These are phyloP conservation scores for Pseudogymnoascus sp. DNA, from an alignment of 2,329 filamentous ascomycete species.

Conservation along the genomic window DNA sequence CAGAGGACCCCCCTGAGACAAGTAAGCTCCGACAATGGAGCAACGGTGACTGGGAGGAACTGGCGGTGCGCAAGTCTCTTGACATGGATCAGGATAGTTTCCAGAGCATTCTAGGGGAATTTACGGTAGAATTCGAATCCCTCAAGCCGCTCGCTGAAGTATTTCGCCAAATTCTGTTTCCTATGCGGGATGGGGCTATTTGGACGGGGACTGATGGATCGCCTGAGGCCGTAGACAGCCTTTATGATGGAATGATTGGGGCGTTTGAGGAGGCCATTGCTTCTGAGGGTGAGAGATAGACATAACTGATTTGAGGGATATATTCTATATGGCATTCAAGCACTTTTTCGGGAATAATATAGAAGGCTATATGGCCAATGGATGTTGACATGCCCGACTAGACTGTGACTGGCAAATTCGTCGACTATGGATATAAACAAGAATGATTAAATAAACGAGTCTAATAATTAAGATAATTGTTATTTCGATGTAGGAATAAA, in stretches of 20 bases:
- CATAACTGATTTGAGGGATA: background rate
- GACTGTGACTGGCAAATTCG: too few species aligned
- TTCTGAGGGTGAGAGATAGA: background rate
- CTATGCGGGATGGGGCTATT: slow-evolving; percentile 13
- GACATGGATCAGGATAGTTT: slow-evolving; percentile 18
- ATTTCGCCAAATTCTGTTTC: slow-evolving; percentile 18
- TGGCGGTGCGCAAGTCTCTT: slow-evolving; percentile 17
- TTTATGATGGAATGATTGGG: slow-evolving; percentile 18
- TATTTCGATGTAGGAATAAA: background rate
- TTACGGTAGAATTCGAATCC: slow-evolving; percentile 15
- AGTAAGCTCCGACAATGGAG: slow-evolving; percentile 20
- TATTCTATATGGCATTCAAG: background rate
- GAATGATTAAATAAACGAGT: too few species aligned
- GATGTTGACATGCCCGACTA: too few species aligned
- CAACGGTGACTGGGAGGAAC: slow-evolving; percentile 14
- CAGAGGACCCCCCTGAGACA: slow-evolving; percentile 13
- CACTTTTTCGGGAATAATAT: too few species aligned
- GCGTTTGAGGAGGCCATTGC: background rate
- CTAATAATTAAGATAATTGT: background rate
- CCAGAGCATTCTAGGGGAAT: slow-evolving; percentile 17
- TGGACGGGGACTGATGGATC: slow-evolving; percentile 18
- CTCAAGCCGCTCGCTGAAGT: slow-evolving; percentile 17
- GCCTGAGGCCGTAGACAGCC: slow-evolving; percentile 13
- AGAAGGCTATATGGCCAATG: too few species aligned
- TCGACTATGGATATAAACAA: too few species aligned